Conservation (phyloP, 1,284 basidiomycete species). For the Schizopora paradoxa region DNA sequence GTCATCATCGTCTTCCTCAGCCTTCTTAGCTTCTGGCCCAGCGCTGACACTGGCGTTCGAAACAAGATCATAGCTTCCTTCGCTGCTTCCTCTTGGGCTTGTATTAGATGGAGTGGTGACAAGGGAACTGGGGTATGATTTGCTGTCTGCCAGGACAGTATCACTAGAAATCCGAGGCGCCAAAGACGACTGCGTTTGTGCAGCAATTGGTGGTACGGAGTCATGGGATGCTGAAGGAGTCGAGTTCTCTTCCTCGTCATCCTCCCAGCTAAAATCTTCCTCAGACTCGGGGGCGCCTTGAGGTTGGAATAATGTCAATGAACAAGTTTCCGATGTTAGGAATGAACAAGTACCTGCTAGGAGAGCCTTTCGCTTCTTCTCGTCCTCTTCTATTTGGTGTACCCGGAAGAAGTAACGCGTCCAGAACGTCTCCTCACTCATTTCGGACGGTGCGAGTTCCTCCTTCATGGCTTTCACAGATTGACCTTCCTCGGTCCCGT, state of each 20-base stretch:
- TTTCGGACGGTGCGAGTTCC: conserved; percentile 60
- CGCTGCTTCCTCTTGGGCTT: conserved; percentile 59
- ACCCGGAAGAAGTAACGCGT: conserved; percentile 88
- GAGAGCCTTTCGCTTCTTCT: conserved; percentile 75
- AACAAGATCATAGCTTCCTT: conserved; percentile 71
- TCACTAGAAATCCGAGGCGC: conserved; percentile 10
- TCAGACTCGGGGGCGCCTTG: conserved; percentile 56
- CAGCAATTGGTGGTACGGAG: conserved; percentile 19
- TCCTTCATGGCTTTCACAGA: conserved; percentile 55
- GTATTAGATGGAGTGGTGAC: conserved; percentile 33
- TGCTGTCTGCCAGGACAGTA: conserved; percentile 19
- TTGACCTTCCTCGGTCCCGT: conserved; percentile 48
- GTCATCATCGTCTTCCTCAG: conserved; percentile 30
- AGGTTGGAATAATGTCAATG: conserved; percentile 7
- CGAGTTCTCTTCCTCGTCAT: conserved; percentile 52
- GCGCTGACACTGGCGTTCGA: conserved; percentile 42
- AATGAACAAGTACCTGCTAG: conserved; percentile 56
- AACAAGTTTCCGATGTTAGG: conserved; percentile 7
- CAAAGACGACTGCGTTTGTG: conserved; percentile 15
- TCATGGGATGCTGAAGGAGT: conserved; percentile 25
- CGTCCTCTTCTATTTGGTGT: conserved; percentile 80
- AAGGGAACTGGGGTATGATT: conserved; percentile 24
- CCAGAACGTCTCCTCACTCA: conserved; percentile 80
- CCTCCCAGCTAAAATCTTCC: conserved; percentile 79
- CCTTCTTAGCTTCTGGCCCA: conserved; percentile 26